phyloP scores from a whole-genome alignment of 768 basidiomycete genomes.

The Dendrothele bispora region DNA sequence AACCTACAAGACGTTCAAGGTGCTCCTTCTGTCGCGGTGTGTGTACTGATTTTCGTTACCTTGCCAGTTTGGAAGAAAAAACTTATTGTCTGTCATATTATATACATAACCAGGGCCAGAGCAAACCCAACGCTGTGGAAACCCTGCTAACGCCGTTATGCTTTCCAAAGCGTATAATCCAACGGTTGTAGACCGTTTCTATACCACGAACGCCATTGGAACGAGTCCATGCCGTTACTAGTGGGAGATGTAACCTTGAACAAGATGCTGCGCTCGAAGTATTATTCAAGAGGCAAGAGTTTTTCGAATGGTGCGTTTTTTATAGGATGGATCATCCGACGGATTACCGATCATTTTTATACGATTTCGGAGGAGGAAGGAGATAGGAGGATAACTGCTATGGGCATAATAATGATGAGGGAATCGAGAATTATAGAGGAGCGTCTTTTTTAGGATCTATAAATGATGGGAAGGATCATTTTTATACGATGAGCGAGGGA shows the following conservation, averaged over 20 bases:
- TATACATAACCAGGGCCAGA: no score
- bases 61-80: no score
- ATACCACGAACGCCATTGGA: conserved; percentile 1
- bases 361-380: conserved; percentile 15
- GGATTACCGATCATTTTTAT: conserved; percentile 20
- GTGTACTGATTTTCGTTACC: no score
- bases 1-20: no score
- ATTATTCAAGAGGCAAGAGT: conserved; percentile 9
- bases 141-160: conserved; percentile 1
- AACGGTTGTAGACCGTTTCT: not conserved
- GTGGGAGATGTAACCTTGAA: conserved; percentile 12
- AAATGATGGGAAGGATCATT: conserved; percentile 18
- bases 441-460: conserved; percentile 21
- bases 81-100: no score
- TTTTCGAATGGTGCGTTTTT: conserved; percentile 16
- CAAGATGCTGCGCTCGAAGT: conserved; percentile 17
- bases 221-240: conserved; percentile 8
- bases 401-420: conserved; percentile 14
- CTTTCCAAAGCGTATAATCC: not conserved
- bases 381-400: conserved; percentile 7
- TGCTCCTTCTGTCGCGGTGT: no score
- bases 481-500: conserved; percentile 20
- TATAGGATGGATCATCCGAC: conserved; percentile 15
- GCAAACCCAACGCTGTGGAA: no score
- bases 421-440: conserved; percentile 15